Percentiles rank a stretch among this genome's conserved stretches.
Conservation (phyloP, 352 stramenopile genomes). For the Phytophthora constricta region DNA sequence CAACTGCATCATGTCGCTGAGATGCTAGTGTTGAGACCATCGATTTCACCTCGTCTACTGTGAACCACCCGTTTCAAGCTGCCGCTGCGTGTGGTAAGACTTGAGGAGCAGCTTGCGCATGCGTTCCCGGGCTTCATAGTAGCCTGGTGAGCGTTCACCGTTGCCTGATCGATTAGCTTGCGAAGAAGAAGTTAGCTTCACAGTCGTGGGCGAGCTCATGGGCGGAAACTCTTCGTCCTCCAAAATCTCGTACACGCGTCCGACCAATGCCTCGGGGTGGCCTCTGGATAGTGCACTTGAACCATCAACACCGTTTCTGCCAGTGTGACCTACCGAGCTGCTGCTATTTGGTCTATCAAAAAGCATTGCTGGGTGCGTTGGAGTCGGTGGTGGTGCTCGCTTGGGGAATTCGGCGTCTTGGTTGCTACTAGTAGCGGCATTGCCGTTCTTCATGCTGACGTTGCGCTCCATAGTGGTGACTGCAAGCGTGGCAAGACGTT, state of each 20-base stretch:
- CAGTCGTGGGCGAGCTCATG: constrained; percentile 26
- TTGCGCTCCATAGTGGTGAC: constrained; percentile 83
- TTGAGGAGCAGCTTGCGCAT: constrained; percentile 83
- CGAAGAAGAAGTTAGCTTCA: constrained; percentile 29
- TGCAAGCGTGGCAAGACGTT: constrained; percentile 74
- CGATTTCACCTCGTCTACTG: constrained; percentile 8
- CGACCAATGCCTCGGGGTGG: constrained; percentile 33
- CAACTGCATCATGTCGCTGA: neutral
- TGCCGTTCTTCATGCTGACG: constrained; percentile 40
- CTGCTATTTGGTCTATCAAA: constrained; percentile 47
- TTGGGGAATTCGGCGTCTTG: constrained; percentile 37
- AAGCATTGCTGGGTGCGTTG: constrained; percentile 44
- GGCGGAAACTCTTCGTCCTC: constrained; percentile 39
- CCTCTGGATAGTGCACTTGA: constrained; percentile 2
- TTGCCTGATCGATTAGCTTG: constrained; percentile 19
- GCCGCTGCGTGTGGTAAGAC: constrained; percentile 83
- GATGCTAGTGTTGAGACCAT: constrained; percentile 1
- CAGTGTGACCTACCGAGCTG: neutral
- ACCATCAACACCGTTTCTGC: constrained; percentile 15
- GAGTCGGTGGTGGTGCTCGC: constrained; percentile 17
- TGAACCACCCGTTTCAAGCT: constrained; percentile 60
- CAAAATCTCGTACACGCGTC: constrained; percentile 48
- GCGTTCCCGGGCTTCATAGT: constrained; percentile 73
- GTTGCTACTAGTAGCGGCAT: constrained; percentile 26
- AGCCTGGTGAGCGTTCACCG: constrained; percentile 51